Base-by-base conservation (phyloP, 2,329 filamentous ascomycete species). In the Cladosporium halotolerans region DNA sequence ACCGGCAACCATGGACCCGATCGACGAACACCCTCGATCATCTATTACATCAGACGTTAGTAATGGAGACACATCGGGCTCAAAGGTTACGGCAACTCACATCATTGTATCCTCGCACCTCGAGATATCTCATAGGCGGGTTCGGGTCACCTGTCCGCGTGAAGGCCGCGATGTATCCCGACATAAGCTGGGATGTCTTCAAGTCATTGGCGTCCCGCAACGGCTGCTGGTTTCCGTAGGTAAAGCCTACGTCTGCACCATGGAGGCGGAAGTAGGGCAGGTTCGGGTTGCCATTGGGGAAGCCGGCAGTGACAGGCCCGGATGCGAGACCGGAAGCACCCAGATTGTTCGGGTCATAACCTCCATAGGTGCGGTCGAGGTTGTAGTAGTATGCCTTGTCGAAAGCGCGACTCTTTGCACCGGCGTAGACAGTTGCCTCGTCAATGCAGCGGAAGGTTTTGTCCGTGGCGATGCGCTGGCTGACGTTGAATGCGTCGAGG, bases 371-470 rank as follows among this genome's bases (percentile, higher is more conserved):
- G 42, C 81, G 75, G 55, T 82, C 78, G 59, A 83, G 79, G 62
- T 83, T 78, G 66, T 84, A 84, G 63, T 76, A 82, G 63, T 79
- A 83, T 0, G 80, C 70, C 4, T 70, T 66, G 28, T 71, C 64
- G 60, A 82, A 78, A 0, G 75, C 73, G 3, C 68, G 66, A 13
- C 71, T 73, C 13, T 62, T 66, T 0, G 76, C 67, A 2, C 75
- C 79, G 0, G 77, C 71, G 60, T 76, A 77, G 6, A 76, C 76
- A 2, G 80, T 83, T 4, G 80, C 79, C 64, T 83, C 75, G 62
- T 82, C 79, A 47, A 79, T 68, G 63, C 81, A 84, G 53, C 80
- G 76, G 71, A 83, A 83, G 8, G 76, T 75, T 48, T 73, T 78
- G 63, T 84, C 80, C 2, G 80, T 83, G 2, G 78, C 75, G 39